phyloP scores from a whole-genome alignment of 345 rosid genomes.

The Eucalyptus fibrosa region DNA sequence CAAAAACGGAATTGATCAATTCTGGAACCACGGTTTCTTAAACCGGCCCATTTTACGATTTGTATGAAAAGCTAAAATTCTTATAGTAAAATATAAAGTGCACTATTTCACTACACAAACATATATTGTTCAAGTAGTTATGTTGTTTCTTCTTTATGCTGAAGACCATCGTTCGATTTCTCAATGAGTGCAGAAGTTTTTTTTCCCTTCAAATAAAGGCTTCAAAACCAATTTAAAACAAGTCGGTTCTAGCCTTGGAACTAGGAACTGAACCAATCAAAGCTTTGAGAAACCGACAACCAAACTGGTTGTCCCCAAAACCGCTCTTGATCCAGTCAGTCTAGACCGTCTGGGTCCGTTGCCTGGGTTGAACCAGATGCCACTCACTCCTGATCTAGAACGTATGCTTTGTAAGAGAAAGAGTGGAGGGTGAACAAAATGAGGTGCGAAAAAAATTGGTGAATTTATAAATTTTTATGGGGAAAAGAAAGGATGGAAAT shows the following conservation, averaged over 20 bases:
- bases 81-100: neutral
- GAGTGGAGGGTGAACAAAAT: neutral
- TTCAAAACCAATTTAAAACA: neutral
- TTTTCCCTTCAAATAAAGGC: neutral
- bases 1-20: neutral
- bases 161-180: neutral
- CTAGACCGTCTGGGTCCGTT: neutral
- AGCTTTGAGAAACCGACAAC: neutral
- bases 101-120: neutral
- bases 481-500: neutral
- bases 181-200: neutral
- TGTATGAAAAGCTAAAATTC: neutral
- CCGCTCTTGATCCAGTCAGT: neutral
- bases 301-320: neutral
- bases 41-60: neutral
- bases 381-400: neutral
- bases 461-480: neutral
- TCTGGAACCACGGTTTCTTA: neutral
- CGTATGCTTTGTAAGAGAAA: neutral
- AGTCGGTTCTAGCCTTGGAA: neutral
- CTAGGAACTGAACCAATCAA: neutral
- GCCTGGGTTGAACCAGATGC: neutral
- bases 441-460: neutral
- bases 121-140: neutral
- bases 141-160: neutral